Percentiles rank a stretch among this genome's conserved stretches.
phyloP scores from a whole-genome alignment of 768 basidiomycete genomes.

The Daedalea quercina region DNA sequence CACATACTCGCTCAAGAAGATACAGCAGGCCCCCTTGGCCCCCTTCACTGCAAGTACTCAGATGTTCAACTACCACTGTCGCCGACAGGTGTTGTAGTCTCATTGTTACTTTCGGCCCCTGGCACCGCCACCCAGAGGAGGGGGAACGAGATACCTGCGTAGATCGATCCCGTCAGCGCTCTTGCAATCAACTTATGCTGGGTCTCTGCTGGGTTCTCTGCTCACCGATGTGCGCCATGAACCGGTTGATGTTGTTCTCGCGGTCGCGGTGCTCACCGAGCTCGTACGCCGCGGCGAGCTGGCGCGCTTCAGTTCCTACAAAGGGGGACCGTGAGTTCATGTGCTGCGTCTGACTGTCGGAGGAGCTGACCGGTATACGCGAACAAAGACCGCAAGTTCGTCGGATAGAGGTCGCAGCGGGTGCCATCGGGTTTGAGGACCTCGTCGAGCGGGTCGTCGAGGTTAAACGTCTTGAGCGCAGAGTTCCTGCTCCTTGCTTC shows the following conservation, averaged over 20 bases:
- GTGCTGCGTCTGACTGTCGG: not conserved
- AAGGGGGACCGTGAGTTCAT: not conserved
- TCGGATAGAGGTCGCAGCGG: slow-evolving; percentile 41
- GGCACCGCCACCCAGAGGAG: too few relatives aligned
- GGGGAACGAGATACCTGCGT: too few relatives aligned
- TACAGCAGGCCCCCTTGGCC: too few relatives aligned
- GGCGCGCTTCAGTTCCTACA: not conserved
- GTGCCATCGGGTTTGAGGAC: slow-evolving; percentile 46
- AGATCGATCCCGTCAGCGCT: too few relatives aligned
- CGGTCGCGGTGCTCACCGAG: slow-evolving; percentile 35
- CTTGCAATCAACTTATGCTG: too few relatives aligned
- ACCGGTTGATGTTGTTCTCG: slow-evolving; percentile 44
- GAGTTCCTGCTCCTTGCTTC: slow-evolving; percentile 45
- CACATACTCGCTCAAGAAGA: too few relatives aligned
- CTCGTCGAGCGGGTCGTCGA: slow-evolving; percentile 38
- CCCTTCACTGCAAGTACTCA: too few relatives aligned
- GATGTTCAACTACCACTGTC: too few relatives aligned
- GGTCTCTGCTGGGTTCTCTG: too few relatives aligned
- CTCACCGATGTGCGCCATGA: slow-evolving; percentile 49
- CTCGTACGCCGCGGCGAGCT: slow-evolving; percentile 32
- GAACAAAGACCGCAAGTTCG: slow-evolving; percentile 42
- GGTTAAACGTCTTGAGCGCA: slow-evolving; percentile 28
- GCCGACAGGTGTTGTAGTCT: too few relatives aligned
- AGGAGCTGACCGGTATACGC: slow-evolving; percentile 44
- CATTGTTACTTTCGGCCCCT: too few relatives aligned